Evolutionary conservation across 768 basidiomycete species (phyloP).

Genomic region (Lanmaoa rubissima): DNA sequence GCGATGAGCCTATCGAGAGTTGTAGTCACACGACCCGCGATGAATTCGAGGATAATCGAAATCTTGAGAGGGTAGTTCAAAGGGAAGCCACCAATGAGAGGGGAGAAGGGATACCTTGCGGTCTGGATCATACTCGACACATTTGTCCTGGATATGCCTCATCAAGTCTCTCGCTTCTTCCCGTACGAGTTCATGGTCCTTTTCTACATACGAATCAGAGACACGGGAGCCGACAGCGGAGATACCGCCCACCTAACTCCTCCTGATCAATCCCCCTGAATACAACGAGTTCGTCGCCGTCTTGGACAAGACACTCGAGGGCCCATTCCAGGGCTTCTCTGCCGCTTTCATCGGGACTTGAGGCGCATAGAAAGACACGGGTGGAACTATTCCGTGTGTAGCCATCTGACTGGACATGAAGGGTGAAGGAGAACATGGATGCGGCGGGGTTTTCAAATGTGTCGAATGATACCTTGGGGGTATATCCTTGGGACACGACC

Average conservation of each 20-base stretch:
- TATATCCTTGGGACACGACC: slow-evolving; percentile 33
- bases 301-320: slow-evolving; percentile 79
- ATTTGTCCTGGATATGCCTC: slow-evolving; percentile 75
- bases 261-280: slow-evolving; percentile 89
- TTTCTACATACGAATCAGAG: slow-evolving; percentile 43
- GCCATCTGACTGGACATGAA: slow-evolving; percentile 80
- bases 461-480: slow-evolving; percentile 70
- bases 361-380: slow-evolving; percentile 86
- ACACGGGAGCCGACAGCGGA: not conserved
- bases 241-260: slow-evolving; percentile 57
- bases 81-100: not conserved
- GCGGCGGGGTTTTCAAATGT: slow-evolving; percentile 81
- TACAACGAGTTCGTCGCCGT: slow-evolving; percentile 91
- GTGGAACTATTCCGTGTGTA: slow-evolving; percentile 75
- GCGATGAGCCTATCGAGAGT: slow-evolving; percentile 92
- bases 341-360: slow-evolving; percentile 86
- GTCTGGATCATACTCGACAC: slow-evolving; percentile 70
- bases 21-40: slow-evolving; percentile 86
- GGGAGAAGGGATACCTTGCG: slow-evolving; percentile 54
- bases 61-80: slow-evolving; percentile 44
- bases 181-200: slow-evolving; percentile 70
- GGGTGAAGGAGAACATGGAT: slow-evolving; percentile 85
- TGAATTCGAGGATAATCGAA: slow-evolving; percentile 90
- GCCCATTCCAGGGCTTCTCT: slow-evolving; percentile 89
- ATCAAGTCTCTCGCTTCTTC: slow-evolving; percentile 88